A percentile compares a stretch with the other conserved stretches of the same genome.
These are phyloP conservation scores for Clonostachys solani DNA, from an alignment of 2,329 filamentous ascomycete species.

Conservation along the genomic window DNA sequence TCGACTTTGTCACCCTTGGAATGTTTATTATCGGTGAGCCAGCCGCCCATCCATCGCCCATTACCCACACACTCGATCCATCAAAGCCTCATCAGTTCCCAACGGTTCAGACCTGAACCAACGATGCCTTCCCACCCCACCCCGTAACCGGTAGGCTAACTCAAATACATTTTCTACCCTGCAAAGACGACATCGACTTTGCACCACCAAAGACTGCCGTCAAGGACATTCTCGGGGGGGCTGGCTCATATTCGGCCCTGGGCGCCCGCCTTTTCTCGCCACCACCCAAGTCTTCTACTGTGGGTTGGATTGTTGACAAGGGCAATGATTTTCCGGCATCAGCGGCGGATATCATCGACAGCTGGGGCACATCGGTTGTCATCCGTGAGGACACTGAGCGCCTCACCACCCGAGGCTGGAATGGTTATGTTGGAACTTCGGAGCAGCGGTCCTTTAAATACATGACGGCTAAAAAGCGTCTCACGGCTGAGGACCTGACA, in stretches of 20 bases:
- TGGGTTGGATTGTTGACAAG: constrained; percentile 89
- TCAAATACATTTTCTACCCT: background rate
- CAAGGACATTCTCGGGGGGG: constrained; percentile 82
- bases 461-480: constrained; percentile 76
- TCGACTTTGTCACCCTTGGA: constrained; percentile 67
- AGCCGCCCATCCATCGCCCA: background rate
- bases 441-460: constrained; percentile 75
- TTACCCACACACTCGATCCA: background rate
- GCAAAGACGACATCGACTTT: constrained; percentile 85
- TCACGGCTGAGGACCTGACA: constrained; percentile 70
- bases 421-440: constrained; percentile 72
- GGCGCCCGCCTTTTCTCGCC: constrained; percentile 87
- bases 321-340: constrained; percentile 79
- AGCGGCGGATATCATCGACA: constrained; percentile 58
- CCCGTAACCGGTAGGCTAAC: background rate
- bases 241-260: constrained; percentile 79
- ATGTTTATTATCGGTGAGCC: constrained; percentile 71
- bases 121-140: background rate
- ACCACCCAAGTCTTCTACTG: constrained; percentile 54
- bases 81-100: background rate
- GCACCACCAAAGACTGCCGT: constrained; percentile 64
- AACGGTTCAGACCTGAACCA: background rate
- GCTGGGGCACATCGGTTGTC: constrained; percentile 73
- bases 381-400: constrained; percentile 62
- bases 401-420: constrained; percentile 87